Evolutionary conservation across 78 protist genomes (phyloP).

Genomic region (Mantamonas sphyraenae): DNA sequence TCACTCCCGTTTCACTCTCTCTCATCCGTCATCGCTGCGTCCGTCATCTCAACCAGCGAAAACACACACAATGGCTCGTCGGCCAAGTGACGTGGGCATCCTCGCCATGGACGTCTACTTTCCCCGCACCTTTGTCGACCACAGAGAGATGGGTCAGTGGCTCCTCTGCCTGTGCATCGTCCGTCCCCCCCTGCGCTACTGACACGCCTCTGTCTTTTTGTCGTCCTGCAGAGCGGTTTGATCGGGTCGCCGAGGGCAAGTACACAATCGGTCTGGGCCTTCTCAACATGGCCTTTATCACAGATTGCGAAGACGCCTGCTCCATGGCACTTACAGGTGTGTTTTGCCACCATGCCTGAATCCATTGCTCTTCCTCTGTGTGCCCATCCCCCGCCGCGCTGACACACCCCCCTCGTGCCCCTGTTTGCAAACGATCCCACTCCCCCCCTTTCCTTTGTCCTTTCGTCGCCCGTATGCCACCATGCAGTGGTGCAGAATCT

Average conservation of each 20-base stretch:
- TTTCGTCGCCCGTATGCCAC: no score
- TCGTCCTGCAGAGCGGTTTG: constrained; percentile 18
- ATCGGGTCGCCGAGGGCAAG: constrained; percentile 77
- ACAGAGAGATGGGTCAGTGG: constrained; percentile 49
- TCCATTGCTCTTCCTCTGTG: no score
- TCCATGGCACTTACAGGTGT: constrained; percentile 74
- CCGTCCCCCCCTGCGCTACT: neutral
- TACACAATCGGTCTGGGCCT: constrained; percentile 92
- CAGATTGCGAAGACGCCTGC: constrained; percentile 86
- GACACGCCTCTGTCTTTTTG: neutral
- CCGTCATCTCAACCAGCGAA: no score
- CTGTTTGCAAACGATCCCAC: no score
- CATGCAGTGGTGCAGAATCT: constrained; percentile 49
- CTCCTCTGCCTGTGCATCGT: neutral
- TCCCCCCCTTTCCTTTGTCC: no score
- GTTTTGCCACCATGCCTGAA: no score
- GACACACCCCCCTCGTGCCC: no score
- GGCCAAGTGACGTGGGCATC: constrained; percentile 72
- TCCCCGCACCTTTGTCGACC: constrained; percentile 69
- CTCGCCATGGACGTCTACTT: constrained; percentile 82
- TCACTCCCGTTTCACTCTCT: no score
- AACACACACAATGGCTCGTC: no score
- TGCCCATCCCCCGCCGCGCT: no score
- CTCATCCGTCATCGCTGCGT: no score
- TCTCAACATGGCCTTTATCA: constrained; percentile 68